Conservation (phyloP, 306 rosid genomes). For the Quercus bicolor region DNA sequence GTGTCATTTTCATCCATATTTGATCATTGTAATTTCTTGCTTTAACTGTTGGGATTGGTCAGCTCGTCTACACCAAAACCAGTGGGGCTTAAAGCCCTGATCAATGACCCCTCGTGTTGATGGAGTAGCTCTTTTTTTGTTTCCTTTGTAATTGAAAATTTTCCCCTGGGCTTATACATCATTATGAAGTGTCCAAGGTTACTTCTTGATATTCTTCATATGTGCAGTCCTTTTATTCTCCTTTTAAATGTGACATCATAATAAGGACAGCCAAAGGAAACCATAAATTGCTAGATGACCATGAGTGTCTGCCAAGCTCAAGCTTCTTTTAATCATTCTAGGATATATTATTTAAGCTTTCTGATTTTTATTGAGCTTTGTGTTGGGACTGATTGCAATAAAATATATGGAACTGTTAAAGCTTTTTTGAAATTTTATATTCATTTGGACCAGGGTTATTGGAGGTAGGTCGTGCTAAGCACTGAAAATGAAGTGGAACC, state of each 20-base stretch:
- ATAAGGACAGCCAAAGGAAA: neutral
- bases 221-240: neutral
- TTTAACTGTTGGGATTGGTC: slow-evolving; percentile 4
- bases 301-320: neutral
- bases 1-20: neutral
- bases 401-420: neutral
- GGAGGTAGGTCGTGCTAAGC: slow-evolving; percentile 38
- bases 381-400: slow-evolving; percentile 18
- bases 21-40: neutral
- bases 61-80: slow-evolving; percentile 11
- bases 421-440: neutral
- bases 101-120: neutral
- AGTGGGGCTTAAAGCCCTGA: neutral
- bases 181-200: slow-evolving; percentile 23
- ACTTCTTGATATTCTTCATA: slow-evolving; percentile 6
- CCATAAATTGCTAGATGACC: neutral
- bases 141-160: slow-evolving; percentile 12
- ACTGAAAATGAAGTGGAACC: slow-evolving; percentile 23
- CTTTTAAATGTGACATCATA: neutral
- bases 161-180: slow-evolving; percentile 14
- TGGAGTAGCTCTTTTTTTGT: neutral
- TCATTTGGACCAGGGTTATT: slow-evolving; percentile 13
- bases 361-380: slow-evolving; percentile 4
- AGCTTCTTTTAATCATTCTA: neutral
- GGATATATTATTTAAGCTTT: slow-evolving; percentile 1